A percentile compares a stretch with the other conserved stretches of the same genome.
Evolutionary conservation across 495 filamentous ascomycete genomes (phyloP).

Genomic region (Penicillium dipodomyicola): DNA sequence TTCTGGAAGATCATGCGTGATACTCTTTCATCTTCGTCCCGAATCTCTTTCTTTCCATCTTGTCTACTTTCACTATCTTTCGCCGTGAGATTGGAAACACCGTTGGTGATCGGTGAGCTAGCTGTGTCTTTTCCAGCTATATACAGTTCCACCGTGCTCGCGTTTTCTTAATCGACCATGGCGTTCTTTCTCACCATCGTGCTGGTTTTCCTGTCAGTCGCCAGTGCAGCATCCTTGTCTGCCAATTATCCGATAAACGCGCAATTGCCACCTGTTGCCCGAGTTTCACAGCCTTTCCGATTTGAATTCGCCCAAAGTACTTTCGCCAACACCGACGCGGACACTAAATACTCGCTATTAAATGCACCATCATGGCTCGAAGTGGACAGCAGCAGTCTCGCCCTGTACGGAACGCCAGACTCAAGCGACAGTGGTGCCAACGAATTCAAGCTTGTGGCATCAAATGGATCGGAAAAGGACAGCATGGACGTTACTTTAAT

Average conservation of each 20-base stretch:
- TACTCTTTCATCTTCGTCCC: conserved; percentile 18
- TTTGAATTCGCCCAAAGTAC: conserved; percentile 70
- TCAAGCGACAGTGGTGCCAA: conserved; percentile 53
- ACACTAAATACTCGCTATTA: conserved; percentile 60
- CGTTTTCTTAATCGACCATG: conserved; percentile 27
- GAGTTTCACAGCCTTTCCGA: conserved; percentile 58
- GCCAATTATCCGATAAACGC: conserved; percentile 71
- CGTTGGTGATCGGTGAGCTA: conserved; percentile 16
- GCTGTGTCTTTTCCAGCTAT: conserved; percentile 18
- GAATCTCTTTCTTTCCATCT: conserved; percentile 20
- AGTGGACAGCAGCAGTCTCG: conserved; percentile 59
- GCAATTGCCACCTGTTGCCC: conserved; percentile 73
- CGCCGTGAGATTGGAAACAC: conserved; percentile 8
- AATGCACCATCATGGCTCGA: conserved; percentile 67
- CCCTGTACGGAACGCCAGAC: conserved; percentile 63
- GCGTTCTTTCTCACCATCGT: conserved; percentile 31
- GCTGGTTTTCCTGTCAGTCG: conserved; percentile 34
- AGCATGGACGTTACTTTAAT: conserved; percentile 60
- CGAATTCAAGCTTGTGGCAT: conserved; percentile 58
- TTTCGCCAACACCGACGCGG: conserved; percentile 52
- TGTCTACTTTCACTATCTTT: conserved; percentile 15
- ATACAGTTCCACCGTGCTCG: conserved; percentile 14
- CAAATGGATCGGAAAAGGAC: conserved; percentile 55
- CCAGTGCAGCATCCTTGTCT: conserved; percentile 42
- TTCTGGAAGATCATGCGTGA: conserved; percentile 22